Evolutionary conservation across 2,329 filamentous ascomycete species (phyloP).

Genomic region (Calonectria hawksworthii): DNA sequence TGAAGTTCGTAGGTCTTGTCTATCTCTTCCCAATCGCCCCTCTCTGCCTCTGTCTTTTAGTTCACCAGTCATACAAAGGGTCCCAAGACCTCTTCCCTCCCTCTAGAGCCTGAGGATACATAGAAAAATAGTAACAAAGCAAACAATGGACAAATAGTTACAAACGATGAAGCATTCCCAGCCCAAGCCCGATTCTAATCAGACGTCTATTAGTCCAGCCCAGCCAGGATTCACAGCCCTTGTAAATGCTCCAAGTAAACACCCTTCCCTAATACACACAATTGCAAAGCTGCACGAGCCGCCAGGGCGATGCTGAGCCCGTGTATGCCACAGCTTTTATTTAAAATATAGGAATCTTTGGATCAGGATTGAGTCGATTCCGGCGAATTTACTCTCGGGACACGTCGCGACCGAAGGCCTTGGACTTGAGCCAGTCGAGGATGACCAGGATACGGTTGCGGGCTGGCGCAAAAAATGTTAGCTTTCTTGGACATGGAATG

Average conservation of each 20-base stretch:
- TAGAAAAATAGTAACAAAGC: conserved; percentile 37
- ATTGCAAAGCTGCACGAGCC: conserved; percentile 35
- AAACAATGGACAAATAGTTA: conserved; percentile 39
- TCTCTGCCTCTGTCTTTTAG: conserved; percentile 13
- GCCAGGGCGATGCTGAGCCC: conserved; percentile 21
- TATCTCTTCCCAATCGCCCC: conserved; percentile 13
- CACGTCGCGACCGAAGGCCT: conserved; percentile 95
- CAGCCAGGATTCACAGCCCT: conserved; percentile 43
- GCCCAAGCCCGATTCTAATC: conserved; percentile 46
- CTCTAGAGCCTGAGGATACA: conserved; percentile 40
- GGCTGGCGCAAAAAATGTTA: conserved; percentile 63
- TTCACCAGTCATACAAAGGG: conserved; percentile 39
- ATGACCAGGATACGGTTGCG: conserved; percentile 95
- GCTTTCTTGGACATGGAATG: conserved; percentile 2
- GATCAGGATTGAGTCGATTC: conserved; percentile 36
- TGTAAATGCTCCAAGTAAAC: conserved; percentile 49
- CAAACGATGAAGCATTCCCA: conserved; percentile 40
- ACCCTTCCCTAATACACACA: conserved; percentile 44
- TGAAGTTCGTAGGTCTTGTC: conserved; percentile 22
- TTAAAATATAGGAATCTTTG: conserved; percentile 44
- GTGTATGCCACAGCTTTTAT: conserved; percentile 33
- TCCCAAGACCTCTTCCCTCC: conserved; percentile 29
- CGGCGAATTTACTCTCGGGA: conserved; percentile 76
- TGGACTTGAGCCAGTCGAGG: conserved; percentile 97
- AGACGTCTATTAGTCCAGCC: conserved; percentile 48